These are phyloP conservation scores for Coniochaeta sp. DNA, from an alignment of 2,329 filamentous ascomycete genomes.

Conservation along the genomic window DNA sequence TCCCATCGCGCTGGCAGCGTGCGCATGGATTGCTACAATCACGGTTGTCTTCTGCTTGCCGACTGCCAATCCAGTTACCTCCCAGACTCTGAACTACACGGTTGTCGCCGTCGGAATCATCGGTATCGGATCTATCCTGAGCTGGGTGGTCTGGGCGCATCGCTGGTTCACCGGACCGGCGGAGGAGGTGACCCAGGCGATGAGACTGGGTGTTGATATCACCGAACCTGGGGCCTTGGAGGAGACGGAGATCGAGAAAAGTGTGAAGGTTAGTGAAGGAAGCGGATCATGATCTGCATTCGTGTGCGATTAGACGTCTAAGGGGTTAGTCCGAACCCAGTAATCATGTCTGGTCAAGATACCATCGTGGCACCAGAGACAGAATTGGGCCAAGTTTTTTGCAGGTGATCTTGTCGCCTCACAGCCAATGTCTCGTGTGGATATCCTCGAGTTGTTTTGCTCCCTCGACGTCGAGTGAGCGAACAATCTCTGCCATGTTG, in stretches of 20 bases:
- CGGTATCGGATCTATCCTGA: slow-evolving; percentile 33
- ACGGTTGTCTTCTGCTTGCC: slow-evolving; percentile 51
- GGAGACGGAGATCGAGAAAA: background rate
- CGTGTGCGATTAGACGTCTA: background rate
- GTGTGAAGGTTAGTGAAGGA: background rate
- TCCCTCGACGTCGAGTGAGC: background rate
- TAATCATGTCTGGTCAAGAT: background rate
- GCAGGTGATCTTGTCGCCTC: background rate
- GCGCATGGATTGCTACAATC: slow-evolving; percentile 45
- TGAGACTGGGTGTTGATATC: slow-evolving; percentile 38
- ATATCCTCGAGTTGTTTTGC: background rate
- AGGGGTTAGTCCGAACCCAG: background rate
- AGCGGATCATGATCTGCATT: background rate
- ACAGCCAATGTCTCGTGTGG: background rate
- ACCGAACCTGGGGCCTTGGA: slow-evolving; percentile 36
- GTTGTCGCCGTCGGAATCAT: slow-evolving; percentile 52
- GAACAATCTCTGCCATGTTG: background rate
- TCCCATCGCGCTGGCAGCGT: slow-evolving; percentile 37
- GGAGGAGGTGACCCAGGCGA: slow-evolving; percentile 41
- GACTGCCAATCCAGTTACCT: slow-evolving; percentile 44
- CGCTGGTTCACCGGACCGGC: slow-evolving; percentile 50
- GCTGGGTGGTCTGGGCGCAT: slow-evolving; percentile 44
- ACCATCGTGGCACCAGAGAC: background rate
- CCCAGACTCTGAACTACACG: slow-evolving; percentile 52
- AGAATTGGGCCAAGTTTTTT: background rate